Evolutionary conservation across 495 filamentous ascomycete genomes (phyloP).

Genomic region (Filosporella fistucella): DNA sequence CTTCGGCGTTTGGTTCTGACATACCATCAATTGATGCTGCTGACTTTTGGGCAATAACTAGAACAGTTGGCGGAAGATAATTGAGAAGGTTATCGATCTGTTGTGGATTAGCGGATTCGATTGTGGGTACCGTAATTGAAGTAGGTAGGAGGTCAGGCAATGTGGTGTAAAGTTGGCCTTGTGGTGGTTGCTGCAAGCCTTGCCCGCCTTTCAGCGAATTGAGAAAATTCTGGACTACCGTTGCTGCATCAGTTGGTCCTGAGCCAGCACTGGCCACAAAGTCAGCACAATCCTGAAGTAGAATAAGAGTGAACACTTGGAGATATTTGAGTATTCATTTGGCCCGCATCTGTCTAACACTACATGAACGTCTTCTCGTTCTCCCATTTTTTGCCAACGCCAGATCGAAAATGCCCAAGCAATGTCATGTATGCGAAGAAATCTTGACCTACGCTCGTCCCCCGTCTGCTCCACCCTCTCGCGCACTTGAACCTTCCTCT

Average conservation of each 20-base stretch:
- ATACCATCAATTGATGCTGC: slow-evolving; percentile 34
- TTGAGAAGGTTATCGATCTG: slow-evolving; percentile 69
- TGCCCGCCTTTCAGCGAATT: slow-evolving; percentile 68
- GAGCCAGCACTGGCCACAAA: slow-evolving; percentile 21
- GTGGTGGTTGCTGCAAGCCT: slow-evolving; percentile 30
- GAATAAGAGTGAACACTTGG: too few relatives aligned
- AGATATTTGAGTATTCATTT: slow-evolving; percentile 16
- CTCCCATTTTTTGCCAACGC: slow-evolving; percentile 19
- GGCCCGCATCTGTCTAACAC: slow-evolving; percentile 21
- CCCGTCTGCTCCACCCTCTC: slow-evolving; percentile 92
- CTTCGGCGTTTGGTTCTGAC: slow-evolving; percentile 57
- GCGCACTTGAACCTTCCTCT: slow-evolving; percentile 79
- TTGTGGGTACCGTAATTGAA: slow-evolving; percentile 67
- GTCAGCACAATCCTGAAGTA: slow-evolving; percentile 17
- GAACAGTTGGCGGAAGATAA: slow-evolving; percentile 63
- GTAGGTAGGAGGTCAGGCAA: slow-evolving; percentile 82
- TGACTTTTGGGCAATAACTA: slow-evolving; percentile 69
- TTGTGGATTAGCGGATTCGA: slow-evolving; percentile 58
- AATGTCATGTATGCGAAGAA: slow-evolving; percentile 16
- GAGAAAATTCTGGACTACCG: slow-evolving; percentile 79
- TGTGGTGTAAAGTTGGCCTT: slow-evolving; percentile 69
- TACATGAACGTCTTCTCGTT: slow-evolving; percentile 18
- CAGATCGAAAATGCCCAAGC: slow-evolving; percentile 20
- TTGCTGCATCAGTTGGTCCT: slow-evolving; percentile 22
- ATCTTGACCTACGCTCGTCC: slow-evolving; percentile 94